Conservation (phyloP, 2,329 filamentous ascomycete genomes). For the Torrubiellomyces zombiae region DNA sequence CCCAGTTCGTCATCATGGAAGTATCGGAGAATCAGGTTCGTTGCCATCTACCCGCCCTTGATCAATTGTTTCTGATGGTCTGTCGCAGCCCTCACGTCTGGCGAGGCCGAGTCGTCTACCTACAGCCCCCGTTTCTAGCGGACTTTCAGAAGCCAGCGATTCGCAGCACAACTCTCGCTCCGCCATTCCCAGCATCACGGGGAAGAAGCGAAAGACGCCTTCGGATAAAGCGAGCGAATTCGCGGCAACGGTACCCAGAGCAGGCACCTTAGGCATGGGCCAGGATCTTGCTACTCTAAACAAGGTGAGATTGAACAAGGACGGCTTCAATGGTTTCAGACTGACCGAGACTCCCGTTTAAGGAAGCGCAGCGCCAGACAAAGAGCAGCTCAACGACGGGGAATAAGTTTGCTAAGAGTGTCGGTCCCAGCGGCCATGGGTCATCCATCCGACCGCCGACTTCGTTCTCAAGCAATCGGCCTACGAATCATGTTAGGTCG, state of each 20-base stretch:
- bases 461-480: constrained; percentile 29
- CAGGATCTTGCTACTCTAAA: too few relatives aligned
- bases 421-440: constrained; percentile 38
- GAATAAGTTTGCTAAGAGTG: constrained; percentile 37
- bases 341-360: too few relatives aligned
- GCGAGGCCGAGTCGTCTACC: constrained; percentile 17
- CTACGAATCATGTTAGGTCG: constrained; percentile 26
- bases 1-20: constrained; percentile 14
- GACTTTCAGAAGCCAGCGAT: constrained; percentile 37
- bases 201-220: too few relatives aligned
- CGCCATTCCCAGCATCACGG: too few relatives aligned
- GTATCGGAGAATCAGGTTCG: constrained; percentile 14
- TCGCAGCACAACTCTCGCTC: constrained; percentile 43
- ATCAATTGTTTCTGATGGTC: too few relatives aligned
- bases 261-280: too few relatives aligned
- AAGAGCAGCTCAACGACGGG: too few relatives aligned
- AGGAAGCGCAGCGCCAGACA: too few relatives aligned
- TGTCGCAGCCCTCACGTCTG: constrained; percentile 11
- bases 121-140: constrained; percentile 11
- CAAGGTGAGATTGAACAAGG: too few relatives aligned
- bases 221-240: constrained; percentile 39
- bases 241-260: constrained; percentile 30
- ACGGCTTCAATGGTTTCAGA: too few relatives aligned
- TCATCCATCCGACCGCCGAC: constrained; percentile 30
- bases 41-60: too few relatives aligned